Conservation (phyloP, 1,139 yeast species). For the Insectozyma bohioensis region DNA sequence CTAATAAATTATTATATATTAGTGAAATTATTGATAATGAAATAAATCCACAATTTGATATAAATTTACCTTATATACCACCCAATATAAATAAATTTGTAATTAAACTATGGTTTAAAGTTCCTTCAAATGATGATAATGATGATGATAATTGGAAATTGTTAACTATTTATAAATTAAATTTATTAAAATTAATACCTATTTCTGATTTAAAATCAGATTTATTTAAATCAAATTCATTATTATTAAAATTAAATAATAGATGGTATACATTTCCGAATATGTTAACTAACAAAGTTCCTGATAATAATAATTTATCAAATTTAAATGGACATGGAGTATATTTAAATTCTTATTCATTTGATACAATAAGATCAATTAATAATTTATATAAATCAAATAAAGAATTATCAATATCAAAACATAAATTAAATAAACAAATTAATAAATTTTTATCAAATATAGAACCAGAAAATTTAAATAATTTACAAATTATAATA, state of each 20-base stretch:
- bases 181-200: slow-evolving; percentile 16
- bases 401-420: slow-evolving; percentile 28
- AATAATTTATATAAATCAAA: slow-evolving; percentile 31
- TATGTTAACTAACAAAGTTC: slow-evolving; percentile 5
- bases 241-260: slow-evolving; percentile 25
- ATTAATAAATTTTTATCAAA: slow-evolving; percentile 17
- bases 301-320: not conserved
- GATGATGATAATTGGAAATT: slow-evolving; percentile 20
- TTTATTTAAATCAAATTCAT: slow-evolving; percentile 24
- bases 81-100: slow-evolving; percentile 16
- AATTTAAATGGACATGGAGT: not conserved
- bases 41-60: slow-evolving; percentile 31
- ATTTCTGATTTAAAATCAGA: slow-evolving; percentile 15
- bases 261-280: slow-evolving; percentile 22
- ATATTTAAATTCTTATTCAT: slow-evolving; percentile 27
- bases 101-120: slow-evolving; percentile 27
- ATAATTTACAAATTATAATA: slow-evolving; percentile 13
- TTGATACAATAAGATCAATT: slow-evolving; percentile 37
- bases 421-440: slow-evolving; percentile 17
- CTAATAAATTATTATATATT: slow-evolving; percentile 28
- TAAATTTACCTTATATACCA: slow-evolving; percentile 26
- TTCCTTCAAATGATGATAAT: not conserved
- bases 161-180: slow-evolving; percentile 20
- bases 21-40: slow-evolving; percentile 30
- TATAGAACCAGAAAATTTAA: slow-evolving; percentile 14